Percentiles rank a stretch among this genome's conserved stretches.
phyloP scores from a whole-genome alignment of 1,284 basidiomycete genomes.

The Malassezia brasiliensis region DNA sequence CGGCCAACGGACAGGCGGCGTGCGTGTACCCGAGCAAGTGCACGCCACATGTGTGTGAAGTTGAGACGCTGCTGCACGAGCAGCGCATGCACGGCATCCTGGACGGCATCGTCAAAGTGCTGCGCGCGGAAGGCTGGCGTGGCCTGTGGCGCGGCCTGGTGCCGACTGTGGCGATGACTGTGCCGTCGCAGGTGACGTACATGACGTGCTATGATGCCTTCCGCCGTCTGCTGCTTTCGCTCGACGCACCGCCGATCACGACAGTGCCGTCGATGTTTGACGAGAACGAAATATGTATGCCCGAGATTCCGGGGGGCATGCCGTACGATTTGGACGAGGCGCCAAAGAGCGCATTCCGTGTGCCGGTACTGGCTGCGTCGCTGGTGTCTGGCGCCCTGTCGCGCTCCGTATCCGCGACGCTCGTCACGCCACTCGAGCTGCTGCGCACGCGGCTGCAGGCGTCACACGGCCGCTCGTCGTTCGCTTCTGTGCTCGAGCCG shows the following conservation, averaged over 20 bases:
- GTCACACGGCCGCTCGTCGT: slow-evolving; percentile 19
- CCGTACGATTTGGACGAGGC: background rate
- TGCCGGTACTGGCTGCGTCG: slow-evolving; percentile 56
- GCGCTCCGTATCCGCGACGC: slow-evolving; percentile 66
- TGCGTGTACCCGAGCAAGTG: slow-evolving; percentile 14
- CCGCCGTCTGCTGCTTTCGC: slow-evolving; percentile 50
- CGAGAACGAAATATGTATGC: background rate
- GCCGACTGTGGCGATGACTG: slow-evolving; percentile 58
- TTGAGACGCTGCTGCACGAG: slow-evolving; percentile 22
- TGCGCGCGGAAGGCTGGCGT: slow-evolving; percentile 32
- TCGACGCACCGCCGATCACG: background rate
- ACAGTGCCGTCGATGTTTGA: background rate
- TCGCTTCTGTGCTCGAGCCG: slow-evolving; percentile 26
- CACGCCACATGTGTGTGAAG: slow-evolving; percentile 16
- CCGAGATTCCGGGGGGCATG: slow-evolving; percentile 5
- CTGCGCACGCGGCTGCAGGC: slow-evolving; percentile 80
- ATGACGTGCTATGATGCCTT: slow-evolving; percentile 94
- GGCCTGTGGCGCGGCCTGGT: slow-evolving; percentile 45
- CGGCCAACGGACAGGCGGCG: slow-evolving; percentile 4
- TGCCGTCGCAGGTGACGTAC: slow-evolving; percentile 84
- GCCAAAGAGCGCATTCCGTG: background rate
- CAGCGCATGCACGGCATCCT: slow-evolving; percentile 33
- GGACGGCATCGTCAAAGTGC: slow-evolving; percentile 43
- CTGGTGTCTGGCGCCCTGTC: slow-evolving; percentile 73
- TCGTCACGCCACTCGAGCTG: slow-evolving; percentile 82